Evolutionary conservation across 257 asterid genomes (phyloP).

Genomic region (Primulina eburnea): DNA sequence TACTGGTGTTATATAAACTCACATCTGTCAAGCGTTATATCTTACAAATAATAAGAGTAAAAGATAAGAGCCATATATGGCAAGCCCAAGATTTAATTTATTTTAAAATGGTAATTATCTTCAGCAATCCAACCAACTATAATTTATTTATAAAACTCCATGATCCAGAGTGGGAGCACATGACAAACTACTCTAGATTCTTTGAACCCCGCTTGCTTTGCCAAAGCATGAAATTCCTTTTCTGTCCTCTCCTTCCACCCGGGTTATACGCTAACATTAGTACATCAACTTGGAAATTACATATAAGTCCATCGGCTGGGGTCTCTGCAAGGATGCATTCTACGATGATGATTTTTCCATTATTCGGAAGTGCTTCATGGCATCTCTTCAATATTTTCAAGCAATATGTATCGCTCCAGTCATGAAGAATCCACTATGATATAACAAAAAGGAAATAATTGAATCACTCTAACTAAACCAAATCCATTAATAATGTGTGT

Average conservation of each 20-base stretch:
- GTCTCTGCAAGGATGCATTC: conserved; percentile 74
- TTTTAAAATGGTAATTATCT: too few relatives aligned
- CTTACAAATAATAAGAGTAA: too few relatives aligned
- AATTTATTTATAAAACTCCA: conserved; percentile 42
- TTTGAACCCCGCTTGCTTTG: conserved; percentile 71
- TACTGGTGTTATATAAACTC: too few relatives aligned
- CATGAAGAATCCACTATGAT: conserved; percentile 81
- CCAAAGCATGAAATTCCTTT: conserved; percentile 68
- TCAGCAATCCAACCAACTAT: too few relatives aligned
- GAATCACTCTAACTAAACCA: too few relatives aligned
- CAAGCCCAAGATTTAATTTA: too few relatives aligned
- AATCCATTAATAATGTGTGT: too few relatives aligned
- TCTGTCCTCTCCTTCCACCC: conserved; percentile 94
- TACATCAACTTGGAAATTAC: conserved; percentile 61
- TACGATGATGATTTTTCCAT: conserved; percentile 72
- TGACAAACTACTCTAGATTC: conserved; percentile 50
- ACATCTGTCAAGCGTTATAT: too few relatives aligned
- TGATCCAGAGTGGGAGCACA: conserved; percentile 71
- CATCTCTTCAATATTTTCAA: conserved; percentile 70
- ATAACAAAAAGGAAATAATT: too few relatives aligned
- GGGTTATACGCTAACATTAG: conserved; percentile 86
- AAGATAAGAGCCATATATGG: too few relatives aligned
- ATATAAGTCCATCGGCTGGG: conserved; percentile 54
- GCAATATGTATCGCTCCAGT: conserved; percentile 87
- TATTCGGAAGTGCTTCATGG: conserved; percentile 64